Conservation (phyloP, 2,329 filamentous ascomycete species). For the Davidsoniella neocaledoniae region DNA sequence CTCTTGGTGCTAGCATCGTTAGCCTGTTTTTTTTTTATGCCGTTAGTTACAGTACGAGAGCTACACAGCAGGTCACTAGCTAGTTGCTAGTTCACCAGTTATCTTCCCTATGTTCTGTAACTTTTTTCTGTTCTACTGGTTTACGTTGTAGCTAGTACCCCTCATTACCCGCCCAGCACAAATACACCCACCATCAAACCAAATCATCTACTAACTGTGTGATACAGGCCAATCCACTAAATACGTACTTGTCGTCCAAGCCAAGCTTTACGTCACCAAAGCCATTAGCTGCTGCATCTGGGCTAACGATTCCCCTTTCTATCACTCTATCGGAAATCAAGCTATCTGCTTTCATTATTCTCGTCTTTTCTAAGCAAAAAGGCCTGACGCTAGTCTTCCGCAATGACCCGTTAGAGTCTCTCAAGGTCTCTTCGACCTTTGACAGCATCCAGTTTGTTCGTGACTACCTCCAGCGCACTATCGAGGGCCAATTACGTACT, state of each 20-base stretch:
- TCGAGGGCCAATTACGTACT: conserved; percentile 80
- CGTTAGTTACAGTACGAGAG: too few species aligned
- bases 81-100: too few species aligned
- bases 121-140: not conserved
- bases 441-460: conserved; percentile 97
- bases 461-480: conserved; percentile 90
- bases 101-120: too few species aligned
- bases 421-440: conserved; percentile 97
- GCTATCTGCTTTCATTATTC: conserved; percentile 87
- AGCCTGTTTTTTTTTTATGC: too few species aligned
- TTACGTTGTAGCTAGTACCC: not conserved
- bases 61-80: too few species aligned
- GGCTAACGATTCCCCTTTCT: conserved; percentile 90
- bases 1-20: too few species aligned
- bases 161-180: conserved; percentile 17
- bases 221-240: conserved; percentile 72
- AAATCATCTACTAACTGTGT: conserved; percentile 29
- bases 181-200: not conserved
- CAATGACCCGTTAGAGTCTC: conserved; percentile 91
- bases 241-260: conserved; percentile 85
- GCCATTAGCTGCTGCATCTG: conserved; percentile 77
- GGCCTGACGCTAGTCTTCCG: conserved; percentile 92
- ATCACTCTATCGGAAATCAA: conserved; percentile 94
- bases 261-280: conserved; percentile 84
- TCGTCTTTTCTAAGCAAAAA: conserved; percentile 96